Conservation (phyloP, 129 eudicot species). For the Gnaphalium uliginosum region DNA sequence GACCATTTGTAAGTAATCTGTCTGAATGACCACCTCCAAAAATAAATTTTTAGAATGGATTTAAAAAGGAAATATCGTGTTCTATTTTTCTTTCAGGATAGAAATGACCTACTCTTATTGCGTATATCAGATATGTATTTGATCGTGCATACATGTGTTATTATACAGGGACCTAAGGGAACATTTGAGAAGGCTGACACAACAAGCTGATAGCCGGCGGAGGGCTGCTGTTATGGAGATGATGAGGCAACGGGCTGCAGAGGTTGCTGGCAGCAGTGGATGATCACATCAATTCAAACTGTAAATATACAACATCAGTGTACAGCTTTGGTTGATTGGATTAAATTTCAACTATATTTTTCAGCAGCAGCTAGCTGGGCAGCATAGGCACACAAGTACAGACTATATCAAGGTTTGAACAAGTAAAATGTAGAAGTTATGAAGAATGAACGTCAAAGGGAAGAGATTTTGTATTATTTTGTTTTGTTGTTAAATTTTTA, state of each 20-base stretch:
- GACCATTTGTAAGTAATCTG: no score
- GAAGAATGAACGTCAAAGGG: constrained; percentile 17
- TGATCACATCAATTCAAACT: constrained; percentile 24
- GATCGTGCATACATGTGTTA: background rate
- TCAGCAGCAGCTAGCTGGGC: constrained; percentile 15
- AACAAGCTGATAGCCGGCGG: constrained; percentile 83
- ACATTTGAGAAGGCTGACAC: constrained; percentile 71
- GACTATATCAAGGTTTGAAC: constrained; percentile 22
- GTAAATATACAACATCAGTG: constrained; percentile 39
- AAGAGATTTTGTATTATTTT: background rate
- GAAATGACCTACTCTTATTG: no score
- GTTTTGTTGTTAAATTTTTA: background rate
- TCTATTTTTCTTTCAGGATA: background rate
- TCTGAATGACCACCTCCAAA: no score
- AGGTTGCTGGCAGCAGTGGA: constrained; percentile 64
- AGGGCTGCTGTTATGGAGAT: constrained; percentile 94
- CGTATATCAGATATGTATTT: background rate
- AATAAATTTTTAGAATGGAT: no score
- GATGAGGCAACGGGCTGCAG: constrained; percentile 98
- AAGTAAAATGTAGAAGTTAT: constrained; percentile 16
- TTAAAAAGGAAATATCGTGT: background rate
- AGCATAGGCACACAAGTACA: constrained; percentile 23
- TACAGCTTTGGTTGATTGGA: constrained; percentile 39
- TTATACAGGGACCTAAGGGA: constrained; percentile 71
- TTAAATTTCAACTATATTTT: constrained; percentile 26